A percentile compares a stretch with the other conserved stretches of the same genome.
These are phyloP conservation scores for Aspergillus diversus DNA, from an alignment of 495 filamentous ascomycete species.

Conservation along the genomic window DNA sequence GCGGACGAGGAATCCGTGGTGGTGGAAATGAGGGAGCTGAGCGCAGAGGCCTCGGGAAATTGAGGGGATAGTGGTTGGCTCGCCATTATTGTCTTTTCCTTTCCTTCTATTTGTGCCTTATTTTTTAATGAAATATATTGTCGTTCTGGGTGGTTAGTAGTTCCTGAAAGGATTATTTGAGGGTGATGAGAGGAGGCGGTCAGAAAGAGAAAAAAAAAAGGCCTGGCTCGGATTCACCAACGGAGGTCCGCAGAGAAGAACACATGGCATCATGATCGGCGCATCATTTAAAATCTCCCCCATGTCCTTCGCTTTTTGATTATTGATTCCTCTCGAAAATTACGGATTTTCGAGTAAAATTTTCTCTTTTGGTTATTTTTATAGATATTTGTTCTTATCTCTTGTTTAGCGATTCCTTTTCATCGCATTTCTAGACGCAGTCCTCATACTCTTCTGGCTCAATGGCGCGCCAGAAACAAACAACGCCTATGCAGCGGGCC, in stretches of 20 bases:
- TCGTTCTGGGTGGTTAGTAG: slow-evolving; percentile 4
- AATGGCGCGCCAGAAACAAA: slow-evolving; percentile 77
- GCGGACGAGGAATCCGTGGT: slow-evolving; percentile 37
- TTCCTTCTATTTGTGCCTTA: background rate
- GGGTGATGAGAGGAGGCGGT: slow-evolving; percentile 2
- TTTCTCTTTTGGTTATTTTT: background rate
- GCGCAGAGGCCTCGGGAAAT: slow-evolving; percentile 32
- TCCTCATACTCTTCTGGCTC: slow-evolving; percentile 7
- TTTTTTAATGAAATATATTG: background rate
- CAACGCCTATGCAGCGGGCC: slow-evolving; percentile 65
- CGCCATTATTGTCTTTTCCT: background rate
- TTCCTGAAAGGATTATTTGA: background rate
- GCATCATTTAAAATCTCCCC: slow-evolving; percentile 16
- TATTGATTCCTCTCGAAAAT: background rate
- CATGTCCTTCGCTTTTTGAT: slow-evolving; percentile 1
- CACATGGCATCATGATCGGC: slow-evolving; percentile 45
- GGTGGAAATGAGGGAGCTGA: slow-evolving; percentile 39
- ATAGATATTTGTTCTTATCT: background rate
- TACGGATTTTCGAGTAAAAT: background rate
- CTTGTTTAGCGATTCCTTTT: slow-evolving; percentile 4
- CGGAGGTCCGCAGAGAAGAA: slow-evolving; percentile 36
- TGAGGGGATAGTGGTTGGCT: slow-evolving; percentile 9
- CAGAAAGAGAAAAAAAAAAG: slow-evolving; percentile 9
- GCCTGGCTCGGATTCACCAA: slow-evolving; percentile 14
- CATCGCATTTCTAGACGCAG: slow-evolving; percentile 1